Evolutionary conservation across 2,329 filamentous ascomycete genomes (phyloP).

Genomic region (Penicillium decumbens): DNA sequence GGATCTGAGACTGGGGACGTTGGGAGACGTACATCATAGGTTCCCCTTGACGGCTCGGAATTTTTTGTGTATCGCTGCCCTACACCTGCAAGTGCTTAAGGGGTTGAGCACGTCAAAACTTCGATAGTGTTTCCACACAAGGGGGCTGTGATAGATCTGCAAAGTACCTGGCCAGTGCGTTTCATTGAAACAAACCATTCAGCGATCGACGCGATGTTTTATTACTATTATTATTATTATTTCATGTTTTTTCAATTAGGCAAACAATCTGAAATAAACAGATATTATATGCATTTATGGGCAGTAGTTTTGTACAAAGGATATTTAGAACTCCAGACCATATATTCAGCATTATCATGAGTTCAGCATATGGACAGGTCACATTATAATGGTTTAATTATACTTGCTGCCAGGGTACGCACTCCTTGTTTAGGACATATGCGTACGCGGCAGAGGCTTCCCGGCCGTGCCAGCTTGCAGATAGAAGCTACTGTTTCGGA

Average conservation of each 20-base stretch:
- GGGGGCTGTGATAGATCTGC: slow-evolving; percentile 11
- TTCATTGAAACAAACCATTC: slow-evolving; percentile 14
- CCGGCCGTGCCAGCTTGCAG: not conserved
- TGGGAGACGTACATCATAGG: not conserved
- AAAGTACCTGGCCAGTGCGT: slow-evolving; percentile 11
- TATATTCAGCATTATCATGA: not conserved
- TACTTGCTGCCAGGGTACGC: not conserved
- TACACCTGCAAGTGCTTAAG: not conserved
- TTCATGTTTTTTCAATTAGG: no score
- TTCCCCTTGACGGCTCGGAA: not conserved
- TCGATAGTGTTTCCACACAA: not conserved
- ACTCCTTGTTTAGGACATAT: no score
- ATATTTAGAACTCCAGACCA: not conserved
- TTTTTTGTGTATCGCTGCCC: not conserved
- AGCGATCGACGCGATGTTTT: not conserved
- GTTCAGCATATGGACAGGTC: not conserved
- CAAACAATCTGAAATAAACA: no score
- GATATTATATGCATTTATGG: not conserved
- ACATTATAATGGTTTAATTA: not conserved
- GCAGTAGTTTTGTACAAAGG: not conserved
- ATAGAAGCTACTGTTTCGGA: not conserved
- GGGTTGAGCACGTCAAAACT: not conserved
- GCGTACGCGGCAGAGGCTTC: not conserved
- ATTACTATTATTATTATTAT: not conserved
- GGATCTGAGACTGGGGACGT: not conserved